phyloP scores from a whole-genome alignment of 257 asterid species.

The Plantago major region DNA sequence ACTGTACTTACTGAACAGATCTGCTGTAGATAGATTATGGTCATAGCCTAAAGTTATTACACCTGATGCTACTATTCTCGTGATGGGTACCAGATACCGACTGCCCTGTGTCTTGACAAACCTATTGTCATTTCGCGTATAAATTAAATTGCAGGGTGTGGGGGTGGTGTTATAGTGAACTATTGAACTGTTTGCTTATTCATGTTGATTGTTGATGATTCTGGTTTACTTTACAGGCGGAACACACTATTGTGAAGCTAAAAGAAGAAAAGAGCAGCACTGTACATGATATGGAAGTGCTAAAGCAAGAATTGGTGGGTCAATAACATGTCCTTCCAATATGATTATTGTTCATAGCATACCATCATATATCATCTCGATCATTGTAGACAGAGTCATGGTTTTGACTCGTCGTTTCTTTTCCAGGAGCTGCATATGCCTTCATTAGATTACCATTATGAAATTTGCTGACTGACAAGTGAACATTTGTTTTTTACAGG shows the following conservation, averaged over 20 bases:
- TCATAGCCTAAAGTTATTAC: neutral
- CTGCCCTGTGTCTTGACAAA: no score
- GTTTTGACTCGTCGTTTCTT: no score
- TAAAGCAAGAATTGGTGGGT: slow-evolving; percentile 39
- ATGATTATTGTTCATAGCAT: neutral
- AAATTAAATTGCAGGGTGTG: neutral
- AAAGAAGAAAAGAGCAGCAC: slow-evolving; percentile 30
- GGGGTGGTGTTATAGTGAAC: neutral
- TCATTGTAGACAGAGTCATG: no score
- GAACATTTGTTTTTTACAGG: slow-evolving; percentile 23
- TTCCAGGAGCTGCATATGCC: no score
- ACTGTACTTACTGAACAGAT: neutral
- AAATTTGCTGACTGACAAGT: neutral
- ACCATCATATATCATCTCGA: neutral
- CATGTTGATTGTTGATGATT: slow-evolving; percentile 10
- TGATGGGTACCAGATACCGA: no score
- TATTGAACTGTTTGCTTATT: no score
- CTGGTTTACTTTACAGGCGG: slow-evolving; percentile 30
- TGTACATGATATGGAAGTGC: slow-evolving; percentile 28
- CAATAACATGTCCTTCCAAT: neutral
- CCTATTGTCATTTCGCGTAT: no score
- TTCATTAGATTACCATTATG: no score
- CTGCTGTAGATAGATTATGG: neutral
- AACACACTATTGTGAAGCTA: slow-evolving; percentile 30
- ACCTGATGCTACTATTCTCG: neutral